phyloP scores from a whole-genome alignment of 2,329 filamentous ascomycete species.

The Chalaropsis thielavioides region DNA sequence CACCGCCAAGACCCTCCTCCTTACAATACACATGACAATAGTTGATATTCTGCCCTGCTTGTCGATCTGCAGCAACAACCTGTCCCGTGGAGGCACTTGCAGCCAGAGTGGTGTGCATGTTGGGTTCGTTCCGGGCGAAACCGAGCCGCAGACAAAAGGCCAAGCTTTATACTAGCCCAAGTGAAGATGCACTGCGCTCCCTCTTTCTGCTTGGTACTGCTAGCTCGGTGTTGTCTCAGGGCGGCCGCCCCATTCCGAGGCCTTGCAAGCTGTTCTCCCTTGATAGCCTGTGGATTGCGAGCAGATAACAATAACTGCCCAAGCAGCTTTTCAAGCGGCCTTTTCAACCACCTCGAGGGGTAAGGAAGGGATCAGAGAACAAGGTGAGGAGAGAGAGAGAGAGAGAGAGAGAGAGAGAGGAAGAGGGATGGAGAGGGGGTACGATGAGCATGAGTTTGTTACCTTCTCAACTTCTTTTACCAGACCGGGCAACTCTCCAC shows the following conservation, averaged over 20 bases:
- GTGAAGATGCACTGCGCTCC: background rate
- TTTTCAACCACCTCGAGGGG: background rate
- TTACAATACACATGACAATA: background rate
- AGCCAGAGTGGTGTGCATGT: background rate
- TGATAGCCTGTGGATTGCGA: background rate
- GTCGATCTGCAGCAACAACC: background rate
- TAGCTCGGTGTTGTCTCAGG: background rate
- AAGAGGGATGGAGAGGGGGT: background rate
- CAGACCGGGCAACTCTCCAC: background rate
- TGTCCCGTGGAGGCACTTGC: background rate
- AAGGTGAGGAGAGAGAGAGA: background rate
- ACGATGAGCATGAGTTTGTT: background rate
- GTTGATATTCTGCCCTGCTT: background rate
- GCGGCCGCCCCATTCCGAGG: background rate
- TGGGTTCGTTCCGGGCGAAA: constrained; percentile 4
- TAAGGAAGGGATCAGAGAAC: background rate
- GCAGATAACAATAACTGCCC: background rate
- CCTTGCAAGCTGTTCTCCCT: background rate
- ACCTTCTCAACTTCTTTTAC: background rate
- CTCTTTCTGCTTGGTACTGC: background rate
- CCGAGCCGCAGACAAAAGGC: background rate
- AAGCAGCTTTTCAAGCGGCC: background rate
- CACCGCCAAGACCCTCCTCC: background rate
- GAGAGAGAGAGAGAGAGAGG: background rate
- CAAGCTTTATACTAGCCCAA: background rate